Conservation (phyloP, 2,329 filamentous ascomycete species). For the Dothideomycetidae sp. region DNA sequence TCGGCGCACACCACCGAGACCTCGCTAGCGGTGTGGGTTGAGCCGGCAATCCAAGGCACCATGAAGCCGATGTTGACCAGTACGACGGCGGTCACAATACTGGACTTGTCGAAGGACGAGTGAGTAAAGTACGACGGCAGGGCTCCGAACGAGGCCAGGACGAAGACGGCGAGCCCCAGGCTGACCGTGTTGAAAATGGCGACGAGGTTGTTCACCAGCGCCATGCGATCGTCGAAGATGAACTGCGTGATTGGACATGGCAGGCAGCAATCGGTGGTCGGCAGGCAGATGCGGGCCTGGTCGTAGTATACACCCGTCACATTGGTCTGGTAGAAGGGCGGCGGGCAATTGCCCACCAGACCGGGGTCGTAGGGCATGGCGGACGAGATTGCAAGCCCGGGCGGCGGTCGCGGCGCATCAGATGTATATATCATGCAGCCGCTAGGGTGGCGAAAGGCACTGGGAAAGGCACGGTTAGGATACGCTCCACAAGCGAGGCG, state of each 20-base stretch:
- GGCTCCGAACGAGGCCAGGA: background rate
- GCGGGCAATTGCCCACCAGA: background rate
- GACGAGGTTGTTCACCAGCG: background rate
- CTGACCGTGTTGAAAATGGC: background rate
- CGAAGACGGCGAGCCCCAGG: background rate
- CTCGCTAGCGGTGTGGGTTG: too few species aligned
- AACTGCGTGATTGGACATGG: background rate
- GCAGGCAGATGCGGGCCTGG: background rate
- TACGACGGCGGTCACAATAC: background rate
- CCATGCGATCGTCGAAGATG: background rate
- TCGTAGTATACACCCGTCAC: background rate
- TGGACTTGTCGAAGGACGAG: background rate
- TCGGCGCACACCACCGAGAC: background rate
- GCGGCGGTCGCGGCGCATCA: too few species aligned
- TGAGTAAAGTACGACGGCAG: background rate
- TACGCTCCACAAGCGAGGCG: too few species aligned
- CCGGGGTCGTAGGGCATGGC: background rate
- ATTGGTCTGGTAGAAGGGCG: background rate
- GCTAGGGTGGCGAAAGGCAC: too few species aligned
- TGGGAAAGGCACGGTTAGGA: too few species aligned
- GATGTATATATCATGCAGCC: too few species aligned
- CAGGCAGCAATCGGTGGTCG: background rate
- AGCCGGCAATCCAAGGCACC: background rate
- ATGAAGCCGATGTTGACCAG: background rate
- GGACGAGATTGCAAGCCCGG: too few species aligned